Evolutionary conservation across 441 rosid species (phyloP).

Genomic region (Sinapis alba): DNA sequence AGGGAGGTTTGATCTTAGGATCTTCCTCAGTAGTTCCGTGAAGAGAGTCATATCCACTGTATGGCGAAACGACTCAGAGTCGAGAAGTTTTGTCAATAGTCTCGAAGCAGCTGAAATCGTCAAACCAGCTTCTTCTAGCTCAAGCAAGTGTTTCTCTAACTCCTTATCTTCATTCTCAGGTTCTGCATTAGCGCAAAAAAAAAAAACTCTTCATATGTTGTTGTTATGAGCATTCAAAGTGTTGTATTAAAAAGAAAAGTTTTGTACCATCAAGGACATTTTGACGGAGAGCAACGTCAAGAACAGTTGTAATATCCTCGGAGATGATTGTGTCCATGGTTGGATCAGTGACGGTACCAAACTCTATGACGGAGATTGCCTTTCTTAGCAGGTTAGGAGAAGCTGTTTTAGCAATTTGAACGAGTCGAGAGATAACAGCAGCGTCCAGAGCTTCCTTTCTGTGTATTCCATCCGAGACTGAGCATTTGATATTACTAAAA

Average conservation of each 20-base stretch:
- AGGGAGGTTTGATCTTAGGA: constrained; percentile 67
- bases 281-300: constrained; percentile 63
- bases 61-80: constrained; percentile 55
- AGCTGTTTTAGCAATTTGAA: constrained; percentile 61
- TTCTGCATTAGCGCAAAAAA: constrained; percentile 44
- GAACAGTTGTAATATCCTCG: constrained; percentile 56
- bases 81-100: constrained; percentile 70
- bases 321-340: constrained; percentile 50
- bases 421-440: constrained; percentile 54
- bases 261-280: constrained; percentile 55
- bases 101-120: constrained; percentile 71
- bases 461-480: constrained; percentile 17
- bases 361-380: constrained; percentile 72
- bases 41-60: constrained; percentile 43
- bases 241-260: neutral
- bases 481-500: constrained; percentile 9
- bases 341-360: constrained; percentile 46
- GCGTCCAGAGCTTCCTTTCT: constrained; percentile 58
- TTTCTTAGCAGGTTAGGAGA: constrained; percentile 64
- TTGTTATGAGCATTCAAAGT: constrained; percentile 5
- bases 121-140: constrained; percentile 77
- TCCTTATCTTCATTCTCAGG: constrained; percentile 54
- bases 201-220: neutral
- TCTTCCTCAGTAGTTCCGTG: constrained; percentile 53
- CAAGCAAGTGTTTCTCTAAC: constrained; percentile 58